A percentile compares a stretch with the other conserved stretches of the same genome.
Evolutionary conservation across 2,329 filamentous ascomycete species (phyloP).

Genomic region (Ophiocordyceps robertsii): DNA sequence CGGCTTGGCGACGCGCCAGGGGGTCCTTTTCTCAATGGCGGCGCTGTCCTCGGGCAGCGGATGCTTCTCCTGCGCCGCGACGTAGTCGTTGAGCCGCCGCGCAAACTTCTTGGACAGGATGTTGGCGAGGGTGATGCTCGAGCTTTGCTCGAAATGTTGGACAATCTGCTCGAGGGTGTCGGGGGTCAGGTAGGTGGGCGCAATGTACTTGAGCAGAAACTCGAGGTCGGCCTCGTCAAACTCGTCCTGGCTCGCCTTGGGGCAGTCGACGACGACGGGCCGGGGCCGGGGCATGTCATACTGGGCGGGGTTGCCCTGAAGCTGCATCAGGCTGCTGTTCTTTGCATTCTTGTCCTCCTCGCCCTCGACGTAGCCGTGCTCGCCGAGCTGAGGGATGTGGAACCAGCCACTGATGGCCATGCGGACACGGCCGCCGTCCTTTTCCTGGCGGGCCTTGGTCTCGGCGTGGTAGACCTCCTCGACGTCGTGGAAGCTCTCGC

Average conservation of each 20-base stretch:
- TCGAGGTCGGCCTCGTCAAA: slow-evolving; percentile 71
- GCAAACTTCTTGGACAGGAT: slow-evolving; percentile 73
- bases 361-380: slow-evolving; percentile 81
- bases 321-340: slow-evolving; percentile 81
- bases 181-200: slow-evolving; percentile 81
- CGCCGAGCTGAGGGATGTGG: slow-evolving; percentile 89
- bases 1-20: slow-evolving; percentile 68
- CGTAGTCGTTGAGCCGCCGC: slow-evolving; percentile 53
- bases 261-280: slow-evolving; percentile 32
- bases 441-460: slow-evolving; percentile 44
- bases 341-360: slow-evolving; percentile 79
- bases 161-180: slow-evolving; percentile 76
- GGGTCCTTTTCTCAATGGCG: slow-evolving; percentile 43
- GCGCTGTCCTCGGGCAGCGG: slow-evolving; percentile 30
- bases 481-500: slow-evolving; percentile 98
- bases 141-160: slow-evolving; percentile 69
- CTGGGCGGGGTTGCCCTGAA: slow-evolving; percentile 81
- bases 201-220: slow-evolving; percentile 81
- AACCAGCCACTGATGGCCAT: slow-evolving; percentile 99
- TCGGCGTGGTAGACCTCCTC: slow-evolving; percentile 83
- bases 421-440: slow-evolving; percentile 63
- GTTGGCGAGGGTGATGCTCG: slow-evolving; percentile 66
- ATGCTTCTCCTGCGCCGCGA: slow-evolving; percentile 50
- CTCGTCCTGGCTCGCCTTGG: slow-evolving; percentile 34
- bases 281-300: slow-evolving; percentile 67